These are phyloP conservation scores for Pholiota conissans DNA, from an alignment of 768 basidiomycete genomes.

Conservation along the genomic window DNA sequence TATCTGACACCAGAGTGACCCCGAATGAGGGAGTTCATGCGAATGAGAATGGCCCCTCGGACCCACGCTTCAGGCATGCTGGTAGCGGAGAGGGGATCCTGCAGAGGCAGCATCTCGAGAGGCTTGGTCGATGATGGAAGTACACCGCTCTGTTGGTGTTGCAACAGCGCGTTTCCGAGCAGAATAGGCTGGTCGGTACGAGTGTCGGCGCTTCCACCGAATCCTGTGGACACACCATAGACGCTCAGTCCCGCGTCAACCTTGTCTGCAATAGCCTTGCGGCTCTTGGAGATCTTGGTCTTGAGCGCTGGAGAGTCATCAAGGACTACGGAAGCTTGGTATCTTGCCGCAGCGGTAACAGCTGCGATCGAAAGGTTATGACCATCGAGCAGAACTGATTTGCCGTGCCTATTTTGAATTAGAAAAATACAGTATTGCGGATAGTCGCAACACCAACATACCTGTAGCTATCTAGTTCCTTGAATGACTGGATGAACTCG, in stretches of 20 bases:
- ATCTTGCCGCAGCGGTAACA: slow-evolving; percentile 74
- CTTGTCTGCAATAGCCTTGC: slow-evolving; percentile 64
- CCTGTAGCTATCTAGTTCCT: slow-evolving; percentile 68
- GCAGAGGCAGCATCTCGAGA: slow-evolving; percentile 61
- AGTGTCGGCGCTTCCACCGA: slow-evolving; percentile 88
- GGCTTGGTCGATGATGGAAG: slow-evolving; percentile 57
- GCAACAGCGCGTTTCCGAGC: slow-evolving; percentile 81
- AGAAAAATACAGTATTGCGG: not conserved
- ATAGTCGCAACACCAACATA: slow-evolving; percentile 27
- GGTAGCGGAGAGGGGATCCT: slow-evolving; percentile 63
- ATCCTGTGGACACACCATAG: slow-evolving; percentile 84
- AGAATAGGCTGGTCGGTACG: slow-evolving; percentile 72
- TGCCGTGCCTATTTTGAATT: slow-evolving; percentile 50
- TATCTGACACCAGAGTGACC: slow-evolving; percentile 87
- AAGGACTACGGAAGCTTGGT: slow-evolving; percentile 50
- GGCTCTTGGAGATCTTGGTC: slow-evolving; percentile 60
- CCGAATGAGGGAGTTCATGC: slow-evolving; percentile 86
- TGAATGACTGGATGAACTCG: slow-evolving; percentile 57
- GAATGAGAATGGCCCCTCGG: slow-evolving; percentile 81
- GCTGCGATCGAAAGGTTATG: slow-evolving; percentile 72
- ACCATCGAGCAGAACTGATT: slow-evolving; percentile 65
- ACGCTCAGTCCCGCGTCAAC: slow-evolving; percentile 67
- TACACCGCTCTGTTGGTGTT: slow-evolving; percentile 80
- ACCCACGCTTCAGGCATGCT: slow-evolving; percentile 90
- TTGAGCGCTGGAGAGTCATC: slow-evolving; percentile 47